Conservation (phyloP, 2,329 filamentous ascomycete genomes). For the Neonectria faginata region DNA sequence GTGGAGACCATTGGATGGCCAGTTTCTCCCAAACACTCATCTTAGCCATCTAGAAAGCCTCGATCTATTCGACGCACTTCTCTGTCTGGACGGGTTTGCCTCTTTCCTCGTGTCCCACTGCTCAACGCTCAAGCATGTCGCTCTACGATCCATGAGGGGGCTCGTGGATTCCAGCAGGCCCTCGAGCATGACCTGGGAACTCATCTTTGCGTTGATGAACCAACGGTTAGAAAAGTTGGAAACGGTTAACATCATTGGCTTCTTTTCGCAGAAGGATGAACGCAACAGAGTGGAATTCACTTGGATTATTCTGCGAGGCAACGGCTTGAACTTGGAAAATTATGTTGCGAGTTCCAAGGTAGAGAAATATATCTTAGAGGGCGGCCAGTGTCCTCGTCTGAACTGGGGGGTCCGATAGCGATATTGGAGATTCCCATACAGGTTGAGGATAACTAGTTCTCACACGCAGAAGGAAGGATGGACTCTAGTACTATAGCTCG, state of each 20-base stretch:
- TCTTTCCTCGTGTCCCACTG: conserved; percentile 32
- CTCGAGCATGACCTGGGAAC: conserved; percentile 32
- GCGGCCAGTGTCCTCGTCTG: conserved; percentile 35
- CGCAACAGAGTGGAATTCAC: neutral
- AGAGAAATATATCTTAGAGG: conserved; percentile 34
- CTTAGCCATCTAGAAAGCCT: conserved; percentile 39
- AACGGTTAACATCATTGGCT: conserved; percentile 23
- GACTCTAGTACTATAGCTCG: neutral
- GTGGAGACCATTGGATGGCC: conserved; percentile 21
- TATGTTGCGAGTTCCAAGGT: conserved; percentile 22
- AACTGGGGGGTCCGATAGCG: conserved; percentile 20
- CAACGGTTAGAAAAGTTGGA: conserved; percentile 22
- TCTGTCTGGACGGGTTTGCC: conserved; percentile 35
- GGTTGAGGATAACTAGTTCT: neutral
- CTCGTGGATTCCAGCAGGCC: conserved; percentile 18
- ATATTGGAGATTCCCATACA: neutral
- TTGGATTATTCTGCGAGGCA: neutral
- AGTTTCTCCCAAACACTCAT: conserved; percentile 33
- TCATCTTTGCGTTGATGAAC: conserved; percentile 33
- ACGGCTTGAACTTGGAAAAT: neutral
- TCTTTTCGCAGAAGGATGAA: conserved; percentile 31
- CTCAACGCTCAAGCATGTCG: conserved; percentile 30
- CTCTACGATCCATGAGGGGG: conserved; percentile 27
- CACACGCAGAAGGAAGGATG: neutral
- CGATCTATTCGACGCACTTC: conserved; percentile 24